Evolutionary conservation across 352 stramenopile species (phyloP).

Genomic region (Globisporangium echinulatum): DNA sequence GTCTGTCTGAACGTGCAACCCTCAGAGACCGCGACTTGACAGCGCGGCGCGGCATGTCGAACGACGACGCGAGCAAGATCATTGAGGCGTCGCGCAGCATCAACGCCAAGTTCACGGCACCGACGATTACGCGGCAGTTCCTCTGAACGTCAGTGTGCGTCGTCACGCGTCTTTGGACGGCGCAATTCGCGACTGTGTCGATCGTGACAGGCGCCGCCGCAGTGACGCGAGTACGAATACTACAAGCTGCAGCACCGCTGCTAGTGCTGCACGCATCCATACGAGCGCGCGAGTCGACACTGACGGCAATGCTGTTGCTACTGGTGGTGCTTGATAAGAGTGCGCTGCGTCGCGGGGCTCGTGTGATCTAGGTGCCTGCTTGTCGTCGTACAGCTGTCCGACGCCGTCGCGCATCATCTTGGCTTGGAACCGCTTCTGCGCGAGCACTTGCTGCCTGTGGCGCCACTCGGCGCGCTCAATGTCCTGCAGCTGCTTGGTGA

Average conservation of each 20-base stretch:
- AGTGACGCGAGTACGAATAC: not conserved
- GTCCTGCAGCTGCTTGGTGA: slow-evolving; percentile 41
- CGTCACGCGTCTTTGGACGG: too few species aligned
- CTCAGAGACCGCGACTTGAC: slow-evolving; percentile 60
- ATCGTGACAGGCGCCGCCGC: not conserved
- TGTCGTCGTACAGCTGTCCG: slow-evolving; percentile 67
- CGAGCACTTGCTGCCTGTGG: slow-evolving; percentile 26
- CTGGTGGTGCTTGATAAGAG: not conserved
- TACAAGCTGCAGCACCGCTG: slow-evolving; percentile 1
- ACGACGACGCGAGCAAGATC: slow-evolving; percentile 62
- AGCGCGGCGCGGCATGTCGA: slow-evolving; percentile 49
- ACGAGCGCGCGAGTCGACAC: slow-evolving; percentile 4
- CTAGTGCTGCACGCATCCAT: not conserved
- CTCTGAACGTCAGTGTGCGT: slow-evolving; percentile 25
- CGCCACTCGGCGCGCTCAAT: slow-evolving; percentile 43
- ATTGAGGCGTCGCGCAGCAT: slow-evolving; percentile 74
- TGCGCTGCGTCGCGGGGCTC: not conserved
- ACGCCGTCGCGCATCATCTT: slow-evolving; percentile 77
- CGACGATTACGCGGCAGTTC: slow-evolving; percentile 79
- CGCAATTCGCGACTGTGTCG: too few species aligned
- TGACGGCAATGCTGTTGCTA: not conserved
- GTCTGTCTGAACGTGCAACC: not conserved
- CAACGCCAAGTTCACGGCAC: slow-evolving; percentile 82
- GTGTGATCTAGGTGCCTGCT: slow-evolving; percentile 22
- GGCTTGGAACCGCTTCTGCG: slow-evolving; percentile 53